Evolutionary conservation across 2,329 filamentous ascomycete species (phyloP), one percentile per base, ranked within the genome.

Genomic region (Stromatinia cepivora): DNA sequence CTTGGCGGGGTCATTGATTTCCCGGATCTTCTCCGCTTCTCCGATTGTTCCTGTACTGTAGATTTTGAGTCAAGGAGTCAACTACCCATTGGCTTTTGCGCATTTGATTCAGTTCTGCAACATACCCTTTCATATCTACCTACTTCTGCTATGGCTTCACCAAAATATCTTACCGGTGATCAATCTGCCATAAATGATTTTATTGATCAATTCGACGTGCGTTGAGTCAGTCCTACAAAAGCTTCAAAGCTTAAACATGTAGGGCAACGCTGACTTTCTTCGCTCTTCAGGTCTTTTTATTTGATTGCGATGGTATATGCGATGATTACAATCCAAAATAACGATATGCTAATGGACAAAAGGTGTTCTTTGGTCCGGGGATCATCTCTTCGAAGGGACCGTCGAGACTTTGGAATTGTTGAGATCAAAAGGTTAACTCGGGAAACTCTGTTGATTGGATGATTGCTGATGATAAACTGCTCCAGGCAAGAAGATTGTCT

Each of bases 301-400:
- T 99, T 77, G 95, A 99, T 79, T 99, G 95, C 82, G 95, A 99
- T 87, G 95, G 94, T 97, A 83, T 77, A 84, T 78, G 46, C 15
- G 9, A 50, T 11, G 36, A 54, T 57, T 11, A 69, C 31, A 39
- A 11, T 17, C 20, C 25, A 6, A 36, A 65, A 74, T 78, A 48
- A 77, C 69, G 34, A 63, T 22, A 15, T 63, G 39, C 66, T 58
- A 31, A 70, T 56, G 10, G 1, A 15, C 2, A 25, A 28, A 62
- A 97, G 94, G 94, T 78, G 95, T 99, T 50, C 84, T 99, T 71
- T 99, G 95, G 95, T 97, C 94, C 22, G 95, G 95, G 63, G 93
- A 97, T 78, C 90, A 94, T 79, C 84, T 97, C 15, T 97, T 95
- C 75, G 90, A 92, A 20, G 91, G 91, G 66, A 90, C 93, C 7